phyloP scores from a whole-genome alignment of 2,329 filamentous ascomycete species.

The Apiospora sp. region DNA sequence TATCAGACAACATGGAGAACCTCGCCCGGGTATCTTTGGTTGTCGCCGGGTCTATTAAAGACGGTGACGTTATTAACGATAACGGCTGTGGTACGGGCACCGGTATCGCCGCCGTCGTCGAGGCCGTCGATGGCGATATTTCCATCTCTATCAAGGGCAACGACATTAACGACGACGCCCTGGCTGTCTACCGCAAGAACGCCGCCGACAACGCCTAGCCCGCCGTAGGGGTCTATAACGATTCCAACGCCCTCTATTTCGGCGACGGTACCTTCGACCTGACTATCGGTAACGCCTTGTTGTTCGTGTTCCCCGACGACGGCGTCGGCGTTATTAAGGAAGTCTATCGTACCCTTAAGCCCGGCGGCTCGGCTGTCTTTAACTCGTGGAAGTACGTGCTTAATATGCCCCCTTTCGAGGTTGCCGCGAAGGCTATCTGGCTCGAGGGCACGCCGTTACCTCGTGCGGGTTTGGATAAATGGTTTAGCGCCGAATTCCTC shows the following conservation, averaged over 20 bases:
- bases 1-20: not conserved
- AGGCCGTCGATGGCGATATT: not conserved
- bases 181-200: conserved; percentile 26
- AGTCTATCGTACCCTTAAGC: conserved; percentile 30
- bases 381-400: conserved; percentile 29
- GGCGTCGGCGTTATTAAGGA: conserved; percentile 28
- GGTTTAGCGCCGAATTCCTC: conserved; percentile 24
- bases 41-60: not conserved
- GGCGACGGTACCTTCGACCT: conserved; percentile 27
- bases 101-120: not conserved
- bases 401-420: conserved; percentile 24
- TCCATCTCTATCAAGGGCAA: not conserved
- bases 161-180: conserved; percentile 28
- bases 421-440: conserved; percentile 27
- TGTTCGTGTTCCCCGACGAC: conserved; percentile 29
- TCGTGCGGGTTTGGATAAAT: conserved; percentile 28
- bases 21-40: not conserved
- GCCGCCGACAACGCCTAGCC: conserved; percentile 27
- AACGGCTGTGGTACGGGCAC: not conserved
- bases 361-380: conserved; percentile 28
- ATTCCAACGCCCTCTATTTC: not conserved
- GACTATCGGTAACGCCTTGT: conserved; percentile 26
- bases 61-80: not conserved
- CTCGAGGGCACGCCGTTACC: conserved; percentile 27
- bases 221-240: conserved; percentile 13